Evolutionary conservation across 768 basidiomycete genomes (phyloP).

Genomic region (Lentinula sp.): DNA sequence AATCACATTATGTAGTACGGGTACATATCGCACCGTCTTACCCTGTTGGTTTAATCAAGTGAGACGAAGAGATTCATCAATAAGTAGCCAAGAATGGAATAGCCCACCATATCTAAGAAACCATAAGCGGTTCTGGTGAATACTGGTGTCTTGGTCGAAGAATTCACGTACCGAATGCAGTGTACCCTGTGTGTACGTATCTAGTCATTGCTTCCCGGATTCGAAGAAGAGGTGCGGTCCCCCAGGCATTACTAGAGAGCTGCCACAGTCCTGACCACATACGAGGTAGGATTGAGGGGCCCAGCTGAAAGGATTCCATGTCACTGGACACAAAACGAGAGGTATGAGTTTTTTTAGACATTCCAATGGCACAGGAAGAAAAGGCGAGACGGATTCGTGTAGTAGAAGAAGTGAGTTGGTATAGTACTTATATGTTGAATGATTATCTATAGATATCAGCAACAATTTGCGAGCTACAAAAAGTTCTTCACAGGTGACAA

Average conservation of each 20-base stretch:
- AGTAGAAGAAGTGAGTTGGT: background rate
- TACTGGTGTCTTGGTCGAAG: background rate
- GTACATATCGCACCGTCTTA: background rate
- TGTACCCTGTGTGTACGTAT: constrained; percentile 57
- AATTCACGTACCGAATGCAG: constrained; percentile 47
- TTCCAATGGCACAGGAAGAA: background rate
- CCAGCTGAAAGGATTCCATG: constrained; percentile 47
- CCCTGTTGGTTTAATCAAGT: background rate
- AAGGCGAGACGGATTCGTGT: background rate
- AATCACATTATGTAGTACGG: background rate
- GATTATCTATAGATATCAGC: background rate
- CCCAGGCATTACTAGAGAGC: constrained; percentile 82
- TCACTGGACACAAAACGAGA: background rate
- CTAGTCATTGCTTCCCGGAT: constrained; percentile 63
- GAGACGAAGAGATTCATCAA: background rate
- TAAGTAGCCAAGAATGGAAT: background rate
- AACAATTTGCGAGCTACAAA: too few species aligned
- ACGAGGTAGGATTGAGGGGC: constrained; percentile 53
- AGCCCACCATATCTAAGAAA: constrained; percentile 49
- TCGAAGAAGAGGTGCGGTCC: constrained; percentile 58
- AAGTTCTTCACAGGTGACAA: background rate
- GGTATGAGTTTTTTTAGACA: background rate
- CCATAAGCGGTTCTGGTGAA: background rate
- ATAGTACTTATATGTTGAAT: background rate
- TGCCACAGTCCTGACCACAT: constrained; percentile 83